phyloP scores from a whole-genome alignment of 306 rosid genomes.

The Pyrus betulifolia region DNA sequence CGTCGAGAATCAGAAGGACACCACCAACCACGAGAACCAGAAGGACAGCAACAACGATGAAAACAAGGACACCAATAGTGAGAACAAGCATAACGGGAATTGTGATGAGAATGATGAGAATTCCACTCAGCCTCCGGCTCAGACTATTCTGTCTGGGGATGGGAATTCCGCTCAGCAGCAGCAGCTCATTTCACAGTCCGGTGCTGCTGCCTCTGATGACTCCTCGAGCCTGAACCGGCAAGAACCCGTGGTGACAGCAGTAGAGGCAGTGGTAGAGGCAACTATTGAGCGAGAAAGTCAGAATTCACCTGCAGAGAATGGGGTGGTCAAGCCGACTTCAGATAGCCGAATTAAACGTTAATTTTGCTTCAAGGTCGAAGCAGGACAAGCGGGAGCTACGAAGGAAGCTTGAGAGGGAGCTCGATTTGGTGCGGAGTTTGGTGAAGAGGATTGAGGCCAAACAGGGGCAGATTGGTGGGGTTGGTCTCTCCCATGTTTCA shows the following conservation, averaged over 20 bases:
- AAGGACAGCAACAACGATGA: not conserved
- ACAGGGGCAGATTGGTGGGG: constrained; percentile 54
- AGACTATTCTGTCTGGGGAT: constrained; percentile 17
- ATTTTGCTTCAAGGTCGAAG: constrained; percentile 41
- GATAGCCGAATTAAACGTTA: constrained; percentile 37
- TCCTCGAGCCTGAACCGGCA: constrained; percentile 29
- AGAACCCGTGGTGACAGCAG: constrained; percentile 23
- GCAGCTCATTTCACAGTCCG: constrained; percentile 21
- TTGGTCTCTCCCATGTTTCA: constrained; percentile 26
- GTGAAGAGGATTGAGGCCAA: constrained; percentile 70
- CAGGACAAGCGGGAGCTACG: constrained; percentile 50
- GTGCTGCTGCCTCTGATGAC: constrained; percentile 34
- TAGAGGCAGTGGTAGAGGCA: constrained; percentile 19
- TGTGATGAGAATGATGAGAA: constrained; percentile 7
- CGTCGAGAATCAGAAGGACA: not conserved
- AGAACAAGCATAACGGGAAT: not conserved
- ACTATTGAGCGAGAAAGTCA: not conserved
- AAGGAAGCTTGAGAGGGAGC: constrained; percentile 63
- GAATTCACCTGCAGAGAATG: constrained; percentile 42
- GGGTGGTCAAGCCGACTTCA: constrained; percentile 8
- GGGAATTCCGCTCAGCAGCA: constrained; percentile 32
- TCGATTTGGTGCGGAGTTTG: constrained; percentile 51
- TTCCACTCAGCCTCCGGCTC: constrained; percentile 14
- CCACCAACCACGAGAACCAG: not conserved
- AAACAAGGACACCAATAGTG: too few relatives aligned